These are phyloP conservation scores for Didymella sp. DNA, from an alignment of 2,329 filamentous ascomycete species.

Conservation along the genomic window DNA sequence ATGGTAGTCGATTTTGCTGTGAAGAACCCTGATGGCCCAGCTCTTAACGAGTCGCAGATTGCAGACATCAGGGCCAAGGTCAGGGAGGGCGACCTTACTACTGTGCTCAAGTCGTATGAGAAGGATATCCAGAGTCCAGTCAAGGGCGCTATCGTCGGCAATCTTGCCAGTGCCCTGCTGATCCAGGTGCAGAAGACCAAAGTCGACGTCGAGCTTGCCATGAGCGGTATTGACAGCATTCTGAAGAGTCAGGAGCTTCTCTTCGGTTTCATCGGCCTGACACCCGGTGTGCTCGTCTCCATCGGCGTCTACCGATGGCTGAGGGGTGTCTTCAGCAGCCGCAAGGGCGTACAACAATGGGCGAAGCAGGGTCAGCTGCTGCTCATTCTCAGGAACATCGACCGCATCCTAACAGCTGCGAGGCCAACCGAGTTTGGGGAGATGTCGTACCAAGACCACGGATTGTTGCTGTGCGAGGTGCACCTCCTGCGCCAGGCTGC, in stretches of 20 bases:
- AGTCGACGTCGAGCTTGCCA: conserved; percentile 94
- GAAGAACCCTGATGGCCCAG: conserved; percentile 73
- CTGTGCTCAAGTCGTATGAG: conserved; percentile 90
- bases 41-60: conserved; percentile 73
- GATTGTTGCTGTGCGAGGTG: conserved; percentile 86
- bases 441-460: conserved; percentile 90
- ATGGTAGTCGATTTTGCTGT: conserved; percentile 98
- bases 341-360: conserved; percentile 70
- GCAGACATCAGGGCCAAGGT: conserved; percentile 79
- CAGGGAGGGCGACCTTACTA: conserved; percentile 89
- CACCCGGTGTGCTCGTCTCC: conserved; percentile 88
- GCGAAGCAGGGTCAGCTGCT: conserved; percentile 73
- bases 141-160: conserved; percentile 80
- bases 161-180: conserved; percentile 85
- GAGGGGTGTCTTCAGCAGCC: conserved; percentile 70
- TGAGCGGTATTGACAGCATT: conserved; percentile 92
- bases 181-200: conserved; percentile 99
- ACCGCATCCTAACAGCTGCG: conserved; percentile 65
- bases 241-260: conserved; percentile 96
- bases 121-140: conserved; percentile 84
- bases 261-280: conserved; percentile 94
- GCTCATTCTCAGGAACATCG: conserved; percentile 84
- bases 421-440: conserved; percentile 73
- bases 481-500: conserved; percentile 79
- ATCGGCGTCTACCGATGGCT: conserved; percentile 78